Evolutionary conservation across 1,284 basidiomycete genomes (phyloP), one percentile per base, ranked within the genome.

Genomic region (Ustilago bromivora): DNA sequence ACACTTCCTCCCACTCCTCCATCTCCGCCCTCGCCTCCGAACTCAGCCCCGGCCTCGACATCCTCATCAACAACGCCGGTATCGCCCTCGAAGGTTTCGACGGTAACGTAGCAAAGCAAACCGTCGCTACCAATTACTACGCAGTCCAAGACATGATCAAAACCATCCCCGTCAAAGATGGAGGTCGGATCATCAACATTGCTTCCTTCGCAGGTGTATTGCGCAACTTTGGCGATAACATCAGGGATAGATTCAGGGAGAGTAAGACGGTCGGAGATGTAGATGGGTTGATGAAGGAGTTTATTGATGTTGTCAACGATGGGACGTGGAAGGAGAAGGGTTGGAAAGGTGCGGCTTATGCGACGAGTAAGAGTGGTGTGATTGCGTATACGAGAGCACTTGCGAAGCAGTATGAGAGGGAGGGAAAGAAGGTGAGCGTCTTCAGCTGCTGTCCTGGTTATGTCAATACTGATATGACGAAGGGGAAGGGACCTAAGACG

Each of bases 41-140:
- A 46, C 73, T 75, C 63, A 53, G 71, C 11, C 43, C 58, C 12
- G 71, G 82, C 49, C 58, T 84, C 19, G 81, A 84, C 60, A 67
- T 83, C 51, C 69, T 83, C 17, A 65, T 86, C 55, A 78, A 78
- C 63, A 86, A 86, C 68, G 82, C 84, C 41, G 84, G 84, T 9
- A 76, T 85, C 15, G 84, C 84, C 2, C 61, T 83, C 49, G 69
- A 77, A 13, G 83, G 82, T 35, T 79, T 82, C 57, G 79, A 86
- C 46, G 71, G 34, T 51, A 57, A 81, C 19, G 75, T 84, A 7
- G 82, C 80, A n/a, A 67, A 76, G n/a, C 64, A 80, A 47, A 84
- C 84, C 8, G 73, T 86, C 1, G 71, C 67, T 3, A 76, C 71
- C 40, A 86, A 86, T 72, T 86, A 84, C 63, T 79, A 78, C 17